Percentiles rank a stretch among this genome's conserved stretches.
Conservation (phyloP, 495 filamentous ascomycete genomes). For the Xanthoparmelia taractica region DNA sequence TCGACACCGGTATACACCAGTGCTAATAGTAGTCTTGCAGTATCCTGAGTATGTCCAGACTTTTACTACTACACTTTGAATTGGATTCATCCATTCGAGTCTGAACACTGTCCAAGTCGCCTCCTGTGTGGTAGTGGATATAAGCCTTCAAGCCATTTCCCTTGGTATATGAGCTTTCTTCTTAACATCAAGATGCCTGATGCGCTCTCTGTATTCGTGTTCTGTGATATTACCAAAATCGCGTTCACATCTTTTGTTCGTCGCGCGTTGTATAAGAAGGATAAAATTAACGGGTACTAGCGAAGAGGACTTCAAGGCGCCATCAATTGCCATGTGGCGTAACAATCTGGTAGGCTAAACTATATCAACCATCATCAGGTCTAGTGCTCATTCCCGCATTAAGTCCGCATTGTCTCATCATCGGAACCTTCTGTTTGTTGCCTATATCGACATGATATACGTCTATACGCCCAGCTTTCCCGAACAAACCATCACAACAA, state of each 20-base stretch:
- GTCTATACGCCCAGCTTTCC: conserved; percentile 65
- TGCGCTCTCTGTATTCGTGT: no score
- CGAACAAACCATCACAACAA: conserved; percentile 51
- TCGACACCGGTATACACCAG: no score
- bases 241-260: no score
- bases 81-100: not conserved
- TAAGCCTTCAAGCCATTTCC: not conserved
- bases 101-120: not conserved
- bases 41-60: conserved; percentile 1
- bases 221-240: no score
- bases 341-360: conserved; percentile 42
- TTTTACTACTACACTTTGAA: not conserved
- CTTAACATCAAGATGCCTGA: no score
- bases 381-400: not conserved
- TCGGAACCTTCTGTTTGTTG: conserved; percentile 67
- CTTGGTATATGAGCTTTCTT: not conserved
- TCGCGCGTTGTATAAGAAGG: no score
- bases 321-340: conserved; percentile 38
- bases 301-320: conserved; percentile 15
- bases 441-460: conserved; percentile 62
- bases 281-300: not conserved
- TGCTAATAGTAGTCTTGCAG: conserved; percentile 1
- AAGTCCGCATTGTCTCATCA: conserved; percentile 48
- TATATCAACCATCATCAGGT: not conserved
- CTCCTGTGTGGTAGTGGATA: not conserved